Conservation (phyloP, 495 filamentous ascomycete genomes). For the Daldinia concentrica region DNA sequence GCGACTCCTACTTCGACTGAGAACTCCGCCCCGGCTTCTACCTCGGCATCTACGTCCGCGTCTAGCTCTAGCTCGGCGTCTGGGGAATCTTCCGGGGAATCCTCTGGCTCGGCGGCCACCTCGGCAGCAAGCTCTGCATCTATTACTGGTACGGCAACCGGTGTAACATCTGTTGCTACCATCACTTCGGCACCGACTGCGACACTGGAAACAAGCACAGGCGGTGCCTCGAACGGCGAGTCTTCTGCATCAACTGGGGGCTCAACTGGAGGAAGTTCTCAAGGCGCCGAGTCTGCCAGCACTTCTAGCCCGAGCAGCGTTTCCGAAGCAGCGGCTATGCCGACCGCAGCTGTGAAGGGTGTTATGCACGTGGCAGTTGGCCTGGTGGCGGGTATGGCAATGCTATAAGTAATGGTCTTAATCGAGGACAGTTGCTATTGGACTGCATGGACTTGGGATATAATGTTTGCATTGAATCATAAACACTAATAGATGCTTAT, state of each 20-base stretch:
- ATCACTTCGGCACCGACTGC: conserved; percentile 28
- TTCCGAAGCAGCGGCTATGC: conserved; percentile 32
- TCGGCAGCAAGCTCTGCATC: neutral
- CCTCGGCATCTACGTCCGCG: neutral
- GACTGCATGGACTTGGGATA: neutral
- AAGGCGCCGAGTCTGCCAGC: conserved; percentile 17
- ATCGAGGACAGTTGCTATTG: neutral
- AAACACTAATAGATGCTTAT: conserved; percentile 17
- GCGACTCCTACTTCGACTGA: conserved; percentile 34
- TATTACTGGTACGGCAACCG: neutral
- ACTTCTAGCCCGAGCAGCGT: conserved; percentile 19
- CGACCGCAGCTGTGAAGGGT: conserved; percentile 37
- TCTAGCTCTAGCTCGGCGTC: neutral
- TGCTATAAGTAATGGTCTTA: conserved; percentile 26
- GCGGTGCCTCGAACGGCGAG: neutral
- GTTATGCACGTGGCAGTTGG: conserved; percentile 37
- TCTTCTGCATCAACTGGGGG: conserved; percentile 20
- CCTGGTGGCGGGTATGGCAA: conserved; percentile 34
- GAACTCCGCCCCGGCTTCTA: neutral
- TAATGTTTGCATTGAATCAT: conserved; percentile 6
- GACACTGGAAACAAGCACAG: neutral
- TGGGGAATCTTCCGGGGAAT: neutral
- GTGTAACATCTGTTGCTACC: conserved; percentile 1
- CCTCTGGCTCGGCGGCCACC: neutral
- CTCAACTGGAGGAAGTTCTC: conserved; percentile 1